phyloP scores from a whole-genome alignment of 2,329 filamentous ascomycete genomes.

The Cryphonectria nitschkei region DNA sequence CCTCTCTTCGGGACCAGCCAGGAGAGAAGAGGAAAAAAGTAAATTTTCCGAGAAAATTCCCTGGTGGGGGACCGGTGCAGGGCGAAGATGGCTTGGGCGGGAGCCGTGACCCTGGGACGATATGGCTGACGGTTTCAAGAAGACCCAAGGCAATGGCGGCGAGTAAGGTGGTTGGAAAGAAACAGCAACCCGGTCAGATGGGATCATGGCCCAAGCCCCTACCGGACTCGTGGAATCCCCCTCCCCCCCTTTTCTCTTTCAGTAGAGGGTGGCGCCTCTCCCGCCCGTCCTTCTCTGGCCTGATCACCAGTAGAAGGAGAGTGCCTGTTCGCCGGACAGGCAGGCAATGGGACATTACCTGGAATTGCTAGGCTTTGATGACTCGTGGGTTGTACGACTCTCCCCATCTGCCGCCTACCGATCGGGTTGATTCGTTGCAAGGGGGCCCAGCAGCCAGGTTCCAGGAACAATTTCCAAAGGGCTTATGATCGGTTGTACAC shows the following conservation, averaged over 20 bases:
- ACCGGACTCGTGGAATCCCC: neutral
- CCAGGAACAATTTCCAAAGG: neutral
- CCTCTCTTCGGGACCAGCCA: neutral
- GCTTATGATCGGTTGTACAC: neutral
- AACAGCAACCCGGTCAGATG: neutral
- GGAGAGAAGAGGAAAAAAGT: neutral
- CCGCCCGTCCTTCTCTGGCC: neutral
- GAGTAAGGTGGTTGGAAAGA: neutral
- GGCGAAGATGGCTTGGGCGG: constrained; percentile 18
- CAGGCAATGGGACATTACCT: neutral
- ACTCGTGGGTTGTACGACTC: neutral
- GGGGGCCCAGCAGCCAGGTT: neutral
- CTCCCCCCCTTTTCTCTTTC: neutral
- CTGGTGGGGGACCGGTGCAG: neutral
- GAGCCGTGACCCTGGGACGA: constrained; percentile 16
- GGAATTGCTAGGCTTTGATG: neutral
- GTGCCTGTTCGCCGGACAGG: neutral
- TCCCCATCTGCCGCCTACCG: neutral
- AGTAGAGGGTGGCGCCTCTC: neutral
- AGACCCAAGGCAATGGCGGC: neutral
- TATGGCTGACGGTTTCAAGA: constrained; percentile 4
- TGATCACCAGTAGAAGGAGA: neutral
- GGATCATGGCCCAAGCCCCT: neutral
- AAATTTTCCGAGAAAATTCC: constrained; percentile 20
- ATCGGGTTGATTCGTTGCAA: neutral